Evolutionary conservation across 441 rosid species (phyloP).

Genomic region (Bocquillonia castaneifolia): DNA sequence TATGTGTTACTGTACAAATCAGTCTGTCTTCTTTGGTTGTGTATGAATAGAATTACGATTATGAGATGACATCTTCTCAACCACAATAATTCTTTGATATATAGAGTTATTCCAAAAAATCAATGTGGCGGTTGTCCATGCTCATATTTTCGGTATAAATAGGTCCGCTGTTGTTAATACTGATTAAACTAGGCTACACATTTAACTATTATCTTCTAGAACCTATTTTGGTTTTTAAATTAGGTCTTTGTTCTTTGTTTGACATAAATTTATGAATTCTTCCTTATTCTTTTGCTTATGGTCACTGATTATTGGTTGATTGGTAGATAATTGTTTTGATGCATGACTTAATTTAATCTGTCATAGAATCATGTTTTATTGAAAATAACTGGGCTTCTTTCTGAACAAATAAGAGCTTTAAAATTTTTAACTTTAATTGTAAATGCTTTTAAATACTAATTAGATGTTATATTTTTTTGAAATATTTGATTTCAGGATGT

Average conservation of each 20-base stretch:
- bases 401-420: neutral
- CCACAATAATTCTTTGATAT: too few species aligned
- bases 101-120: too few species aligned
- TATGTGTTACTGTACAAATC: too few species aligned
- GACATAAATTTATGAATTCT: neutral
- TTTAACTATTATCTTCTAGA: too few species aligned
- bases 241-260: neutral
- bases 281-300: neutral
- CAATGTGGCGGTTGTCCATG: too few species aligned
- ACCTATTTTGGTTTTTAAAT: neutral
- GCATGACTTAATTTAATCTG: neutral
- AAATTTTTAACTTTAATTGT: neutral
- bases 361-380: neutral
- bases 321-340: neutral
- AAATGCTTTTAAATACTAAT: neutral
- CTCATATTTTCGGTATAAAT: too few species aligned
- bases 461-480: neutral
- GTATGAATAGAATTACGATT: neutral
- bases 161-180: too few species aligned
- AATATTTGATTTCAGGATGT: slow-evolving; percentile 56
- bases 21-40: too few species aligned
- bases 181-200: too few species aligned
- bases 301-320: neutral
- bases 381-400: neutral
- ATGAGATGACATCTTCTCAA: neutral